Base-by-base conservation (phyloP, 208 protist species). In the Naegleria gruberi region DNA sequence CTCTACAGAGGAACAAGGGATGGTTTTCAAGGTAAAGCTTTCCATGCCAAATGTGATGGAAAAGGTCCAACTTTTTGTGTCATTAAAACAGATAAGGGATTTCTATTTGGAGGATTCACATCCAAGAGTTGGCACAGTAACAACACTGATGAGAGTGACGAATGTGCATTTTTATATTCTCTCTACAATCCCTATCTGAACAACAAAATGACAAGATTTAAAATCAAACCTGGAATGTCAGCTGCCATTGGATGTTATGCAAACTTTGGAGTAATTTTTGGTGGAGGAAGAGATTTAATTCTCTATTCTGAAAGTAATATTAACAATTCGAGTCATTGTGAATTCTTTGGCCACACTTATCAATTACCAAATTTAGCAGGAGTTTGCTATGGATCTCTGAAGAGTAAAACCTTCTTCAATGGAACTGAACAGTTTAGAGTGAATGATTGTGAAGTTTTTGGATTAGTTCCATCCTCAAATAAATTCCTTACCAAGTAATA, bases 51-150 rank as follows among this genome's bases (percentile, higher is more conserved):
- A 77, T 90, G 89, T 86, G 89, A 90, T 86, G 77, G 42, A 47
- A 51, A 51, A 42, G 15, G 23, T 34, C 46, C 8, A n/a, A 90
- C 89, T 12, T 41, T 90, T 34, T 89, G 74, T n/a, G 43, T 90
- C 23, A 87, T 90, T 55, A 45, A 51, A 65, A 44, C 89, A 15
- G 30, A 83, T n/a, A 57, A 34, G 15, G 77, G 43, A n/a, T 83
- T 10, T 65, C 43, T 90, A 41, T 90, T 90, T 87, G 89, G 89
- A 26, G 89, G 89, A 5, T 90, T 89, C 26, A 73, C 89, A 47
- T 8, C 26, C 0, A 30, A 23, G 37, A 19, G 73, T 47, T 90
- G 89, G 89, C 10, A n/a, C 23, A 23, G 15, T 26, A 47, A 42
- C 8, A 44, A 77, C 26, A 26, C 87, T 34, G 12, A 82, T 44